Conservation (phyloP, 176 grass and related monocot genomes). For the Elaeis guineensis region DNA sequence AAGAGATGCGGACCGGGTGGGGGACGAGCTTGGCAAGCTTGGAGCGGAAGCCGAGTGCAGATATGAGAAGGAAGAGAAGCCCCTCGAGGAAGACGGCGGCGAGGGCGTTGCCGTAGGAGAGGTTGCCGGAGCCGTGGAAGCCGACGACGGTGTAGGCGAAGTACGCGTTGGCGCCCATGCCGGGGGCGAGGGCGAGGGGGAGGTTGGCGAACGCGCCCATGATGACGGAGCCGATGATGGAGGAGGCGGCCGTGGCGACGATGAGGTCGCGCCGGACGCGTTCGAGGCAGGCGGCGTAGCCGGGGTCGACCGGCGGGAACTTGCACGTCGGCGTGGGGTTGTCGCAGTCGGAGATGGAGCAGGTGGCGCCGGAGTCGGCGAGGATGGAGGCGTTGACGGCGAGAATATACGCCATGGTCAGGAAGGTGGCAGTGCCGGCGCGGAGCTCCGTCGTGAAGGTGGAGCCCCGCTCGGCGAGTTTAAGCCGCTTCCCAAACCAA, state of each 20-base stretch:
- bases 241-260: neutral
- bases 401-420: constrained; percentile 2
- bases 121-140: constrained; percentile 4
- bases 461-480: neutral
- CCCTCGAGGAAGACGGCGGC: constrained; percentile 11
- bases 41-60: neutral
- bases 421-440: neutral
- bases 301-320: neutral
- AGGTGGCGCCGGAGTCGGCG: constrained; percentile 1
- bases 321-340: neutral
- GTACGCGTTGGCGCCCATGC: constrained; percentile 15
- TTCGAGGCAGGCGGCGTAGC: neutral
- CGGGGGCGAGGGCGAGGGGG: constrained; percentile 7
- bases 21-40: constrained; percentile 6
- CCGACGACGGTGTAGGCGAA: constrained; percentile 13
- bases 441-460: constrained; percentile 6
- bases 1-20: constrained; percentile 1
- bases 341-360: neutral
- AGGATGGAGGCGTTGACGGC: constrained; percentile 4
- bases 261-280: constrained; percentile 2
- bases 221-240: constrained; percentile 1
- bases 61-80: constrained; percentile 3
- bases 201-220: constrained; percentile 15
- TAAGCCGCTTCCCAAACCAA: neutral
- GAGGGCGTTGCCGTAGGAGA: constrained; percentile 7